phyloP scores from a whole-genome alignment of 169 alveolate genomes.

The Eimeria tenella region DNA sequence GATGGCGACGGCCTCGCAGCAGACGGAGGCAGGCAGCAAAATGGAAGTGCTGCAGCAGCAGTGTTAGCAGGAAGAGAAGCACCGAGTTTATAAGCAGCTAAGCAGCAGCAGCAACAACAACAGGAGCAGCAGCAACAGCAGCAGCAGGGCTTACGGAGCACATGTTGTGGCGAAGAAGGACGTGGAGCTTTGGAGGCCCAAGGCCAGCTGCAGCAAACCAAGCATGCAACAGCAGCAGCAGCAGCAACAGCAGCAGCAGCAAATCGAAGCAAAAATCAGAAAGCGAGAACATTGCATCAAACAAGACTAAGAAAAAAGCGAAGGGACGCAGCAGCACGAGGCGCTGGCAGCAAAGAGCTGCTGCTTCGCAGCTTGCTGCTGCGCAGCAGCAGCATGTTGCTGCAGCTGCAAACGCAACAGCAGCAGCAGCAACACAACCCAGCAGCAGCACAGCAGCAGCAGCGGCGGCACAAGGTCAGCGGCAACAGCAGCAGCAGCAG shows the following conservation, averaged over 20 bases:
- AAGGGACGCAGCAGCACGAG: neutral
- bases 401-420: neutral
- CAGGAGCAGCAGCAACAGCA: neutral
- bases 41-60: neutral
- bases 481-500: neutral
- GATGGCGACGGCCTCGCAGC: neutral
- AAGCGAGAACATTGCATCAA: neutral
- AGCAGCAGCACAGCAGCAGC: neutral
- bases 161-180: slow-evolving; percentile 3
- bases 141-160: slow-evolving; percentile 12
- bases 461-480: neutral
- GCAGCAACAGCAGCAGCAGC: neutral
- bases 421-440: neutral
- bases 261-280: too few species aligned
- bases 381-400: neutral
- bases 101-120: neutral
- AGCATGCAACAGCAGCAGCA: neutral
- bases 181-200: neutral
- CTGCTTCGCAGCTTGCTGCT: neutral
- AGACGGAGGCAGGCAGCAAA: slow-evolving; percentile 11
- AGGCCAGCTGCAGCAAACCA: neutral
- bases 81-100: neutral
- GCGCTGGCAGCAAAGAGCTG: neutral
- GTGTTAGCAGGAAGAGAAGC: neutral
- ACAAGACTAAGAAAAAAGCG: neutral